Evolutionary conservation across 2,329 filamentous ascomycete genomes (phyloP), one percentile per base, ranked within the genome.

Genomic region (Colletotrichum sp.): DNA sequence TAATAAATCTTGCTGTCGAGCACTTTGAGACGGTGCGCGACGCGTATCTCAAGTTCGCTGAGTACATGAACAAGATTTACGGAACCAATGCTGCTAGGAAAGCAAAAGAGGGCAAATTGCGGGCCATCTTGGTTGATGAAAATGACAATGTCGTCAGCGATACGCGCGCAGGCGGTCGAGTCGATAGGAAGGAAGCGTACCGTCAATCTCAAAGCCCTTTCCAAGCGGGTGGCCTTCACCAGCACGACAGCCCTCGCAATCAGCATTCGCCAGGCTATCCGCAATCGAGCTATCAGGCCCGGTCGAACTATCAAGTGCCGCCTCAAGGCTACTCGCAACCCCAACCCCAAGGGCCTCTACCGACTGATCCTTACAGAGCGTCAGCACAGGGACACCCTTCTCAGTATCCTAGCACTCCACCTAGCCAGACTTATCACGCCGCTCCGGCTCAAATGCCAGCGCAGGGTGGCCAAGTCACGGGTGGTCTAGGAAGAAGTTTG

Each of bases 171-270:
- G 44, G 44, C 44, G 44, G 44, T 10, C n/a, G n/a, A 1, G 10
- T 49, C 0, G n/a, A 49, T 0, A 49, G n/a, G 44, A 49, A 49
- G 44, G 44, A 49, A 13, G 44, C 44, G 0, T 13, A 13, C n/a
- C n/a, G 44, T 13, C 44, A 49, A 8, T 49, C 44, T 8, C 44
- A 49, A 8, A 49, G 10, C n/a, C n/a, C n/a, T 2, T 49, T 49
- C 0, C 44, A 21, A 5, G 8, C 3, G n/a, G 10, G 2, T 0
- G 44, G n/a, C 3, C 44, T 0, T 10, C 44, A 0, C 44, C 44
- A 49, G 10, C 44, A 13, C 0, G 44, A 49, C 0, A 49, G n/a
- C 1, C 44, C 10, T 0, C 1, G n/a, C 3, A 49, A 21, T 21
- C 44, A 49, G n/a, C 44, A 13, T 49, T 4, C n/a, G 10, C 44